Evolutionary conservation across 2,329 filamentous ascomycete species (phyloP).

Genomic region (Balansia obtecta): DNA sequence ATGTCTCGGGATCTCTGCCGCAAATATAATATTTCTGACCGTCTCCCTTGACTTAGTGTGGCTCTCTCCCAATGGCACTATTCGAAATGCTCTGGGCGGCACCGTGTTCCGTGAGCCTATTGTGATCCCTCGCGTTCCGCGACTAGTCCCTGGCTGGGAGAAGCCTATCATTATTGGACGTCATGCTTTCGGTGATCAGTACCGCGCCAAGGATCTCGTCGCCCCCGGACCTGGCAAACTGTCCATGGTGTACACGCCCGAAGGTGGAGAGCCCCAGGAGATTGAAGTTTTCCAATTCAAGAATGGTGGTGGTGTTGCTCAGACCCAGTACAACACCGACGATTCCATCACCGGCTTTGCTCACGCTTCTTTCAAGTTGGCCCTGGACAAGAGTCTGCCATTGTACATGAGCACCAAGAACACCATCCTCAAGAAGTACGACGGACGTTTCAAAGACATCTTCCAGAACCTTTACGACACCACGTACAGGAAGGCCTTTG

Average conservation of each 20-base stretch:
- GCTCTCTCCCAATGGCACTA: slow-evolving; percentile 92
- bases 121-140: slow-evolving; percentile 84
- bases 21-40: slow-evolving; percentile 4
- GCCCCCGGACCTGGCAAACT: slow-evolving; percentile 75
- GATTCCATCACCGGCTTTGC: slow-evolving; percentile 93
- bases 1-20: neutral
- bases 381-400: slow-evolving; percentile 74
- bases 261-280: slow-evolving; percentile 66
- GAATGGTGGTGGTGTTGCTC: slow-evolving; percentile 72
- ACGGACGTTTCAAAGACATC: slow-evolving; percentile 97
- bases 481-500: slow-evolving; percentile 77
- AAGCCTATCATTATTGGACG: slow-evolving; percentile 98
- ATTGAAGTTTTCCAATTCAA: slow-evolving; percentile 88
- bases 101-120: slow-evolving; percentile 99
- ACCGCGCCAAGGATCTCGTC: slow-evolving; percentile 88
- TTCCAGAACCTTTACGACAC: slow-evolving; percentile 94
- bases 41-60: slow-evolving; percentile 56
- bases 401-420: slow-evolving; percentile 99
- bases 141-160: slow-evolving; percentile 93
- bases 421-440: slow-evolving; percentile 98
- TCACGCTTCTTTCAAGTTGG: slow-evolving; percentile 93
- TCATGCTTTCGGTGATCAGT: slow-evolving; percentile 97
- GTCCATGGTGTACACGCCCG: slow-evolving; percentile 88
- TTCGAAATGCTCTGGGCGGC: slow-evolving; percentile 65
- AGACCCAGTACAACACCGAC: slow-evolving; percentile 97